Base-by-base conservation (phyloP, 192 early-diverging fungal species). In the Coemansia sp. region DNA sequence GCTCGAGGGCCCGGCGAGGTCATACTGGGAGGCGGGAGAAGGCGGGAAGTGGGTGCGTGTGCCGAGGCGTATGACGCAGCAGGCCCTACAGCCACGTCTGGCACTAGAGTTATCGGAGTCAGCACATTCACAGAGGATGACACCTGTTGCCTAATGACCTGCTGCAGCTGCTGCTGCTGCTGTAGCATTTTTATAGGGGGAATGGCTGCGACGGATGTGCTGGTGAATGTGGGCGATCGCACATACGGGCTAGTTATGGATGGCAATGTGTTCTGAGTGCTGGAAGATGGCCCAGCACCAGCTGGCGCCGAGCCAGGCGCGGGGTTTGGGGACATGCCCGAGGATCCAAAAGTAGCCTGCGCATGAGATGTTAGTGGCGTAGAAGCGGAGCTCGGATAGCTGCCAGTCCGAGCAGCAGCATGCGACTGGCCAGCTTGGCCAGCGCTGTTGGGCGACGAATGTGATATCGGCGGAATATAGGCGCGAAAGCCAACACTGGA, bases 201-300 rank as follows among this genome's bases (percentile, higher is more conserved):
- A 7, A 75, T 72, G 38, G 61, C 38, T 15, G 70, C 22, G 2
- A 59, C 42, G 15, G 75, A n/a, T 15, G 67, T 59, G 61, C 71
- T 75, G 16, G 68, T 54, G 51, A 80, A 85, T 22, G 78, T 67
- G 18, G 82, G 78, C 42, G 82, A 80, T 47, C 82, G 82, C 64
- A 68, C 71, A 57, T 77, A 85, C 2, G 72, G 22, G 49, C 72
- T 76, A 16, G 54, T 54, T 24, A 80, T 72, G 3, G 74, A 57
- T n/a, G 77, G 82, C 57, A 85, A 67, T 6, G 62, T 38, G 29
- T 38, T 66, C 20, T 63, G 61, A 36, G 61, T 12, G 61, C 36
- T 41, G 11, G 61, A 63, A 12, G 61, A 29, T 24, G 61, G 40
- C 20, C 36, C 61, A 34, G 16, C 61, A 15, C 61, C 61, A 34